phyloP scores from a whole-genome alignment of 192 early-diverging fungal genomes.

The Coemansia sp. region DNA sequence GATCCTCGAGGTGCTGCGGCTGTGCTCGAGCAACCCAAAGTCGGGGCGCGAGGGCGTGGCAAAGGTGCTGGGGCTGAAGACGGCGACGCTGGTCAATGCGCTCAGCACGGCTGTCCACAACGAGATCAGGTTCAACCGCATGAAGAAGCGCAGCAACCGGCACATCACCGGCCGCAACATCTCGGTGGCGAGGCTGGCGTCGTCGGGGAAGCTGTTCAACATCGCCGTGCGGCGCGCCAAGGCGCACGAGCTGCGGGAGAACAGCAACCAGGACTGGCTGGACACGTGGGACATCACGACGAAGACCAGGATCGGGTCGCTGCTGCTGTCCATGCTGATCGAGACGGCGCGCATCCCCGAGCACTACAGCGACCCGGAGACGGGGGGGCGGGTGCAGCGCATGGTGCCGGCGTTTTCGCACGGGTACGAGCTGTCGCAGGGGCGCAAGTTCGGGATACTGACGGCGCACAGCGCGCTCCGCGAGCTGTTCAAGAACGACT shows the following conservation, averaged over 20 bases:
- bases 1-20: slow-evolving; percentile 75
- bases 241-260: slow-evolving; percentile 57
- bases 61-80: slow-evolving; percentile 46
- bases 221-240: slow-evolving; percentile 72
- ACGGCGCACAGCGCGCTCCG: slow-evolving; percentile 63
- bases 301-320: slow-evolving; percentile 59
- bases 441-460: slow-evolving; percentile 74
- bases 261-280: slow-evolving; percentile 58
- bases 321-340: slow-evolving; percentile 63
- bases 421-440: slow-evolving; percentile 58
- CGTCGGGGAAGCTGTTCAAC: slow-evolving; percentile 77
- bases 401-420: slow-evolving; percentile 81
- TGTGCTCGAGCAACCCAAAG: slow-evolving; percentile 60
- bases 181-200: slow-evolving; percentile 68
- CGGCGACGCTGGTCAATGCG: slow-evolving; percentile 42
- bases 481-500: slow-evolving; percentile 63
- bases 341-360: slow-evolving; percentile 69
- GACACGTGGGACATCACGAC: slow-evolving; percentile 65
- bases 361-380: slow-evolving; percentile 58
- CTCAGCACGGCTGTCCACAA: slow-evolving; percentile 78
- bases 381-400: slow-evolving; percentile 54
- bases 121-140: slow-evolving; percentile 77
- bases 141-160: slow-evolving; percentile 66
- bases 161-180: slow-evolving; percentile 54
- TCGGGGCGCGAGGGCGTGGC: neutral